phyloP scores from a whole-genome alignment of 2,329 filamentous ascomycete species.

The Colletotrichum graminicola region DNA sequence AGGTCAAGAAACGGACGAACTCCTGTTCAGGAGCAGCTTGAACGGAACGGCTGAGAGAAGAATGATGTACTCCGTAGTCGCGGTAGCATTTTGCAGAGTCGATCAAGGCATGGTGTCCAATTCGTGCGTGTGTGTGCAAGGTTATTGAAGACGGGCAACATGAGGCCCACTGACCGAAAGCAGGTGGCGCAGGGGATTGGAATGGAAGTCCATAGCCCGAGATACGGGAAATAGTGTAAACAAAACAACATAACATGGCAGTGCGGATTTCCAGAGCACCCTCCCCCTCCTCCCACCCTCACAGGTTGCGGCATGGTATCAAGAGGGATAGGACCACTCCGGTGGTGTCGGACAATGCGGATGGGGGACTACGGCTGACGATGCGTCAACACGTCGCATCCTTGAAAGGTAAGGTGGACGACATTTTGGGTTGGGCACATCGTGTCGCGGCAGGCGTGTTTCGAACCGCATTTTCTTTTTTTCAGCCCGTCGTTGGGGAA shows the following conservation, averaged over 20 bases:
- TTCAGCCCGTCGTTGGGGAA: constrained; percentile 8
- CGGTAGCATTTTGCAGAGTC: constrained; percentile 15
- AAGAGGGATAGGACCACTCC: background rate
- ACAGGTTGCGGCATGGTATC: background rate
- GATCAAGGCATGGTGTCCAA: constrained; percentile 15
- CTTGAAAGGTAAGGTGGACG: constrained; percentile 1
- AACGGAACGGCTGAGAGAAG: constrained; percentile 17
- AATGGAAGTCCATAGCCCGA: constrained; percentile 6
- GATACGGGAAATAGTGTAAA: constrained; percentile 13
- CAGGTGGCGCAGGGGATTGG: constrained; percentile 18
- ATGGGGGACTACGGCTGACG: constrained; percentile 3
- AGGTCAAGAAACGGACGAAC: constrained; percentile 25
- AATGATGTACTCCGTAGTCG: constrained; percentile 38
- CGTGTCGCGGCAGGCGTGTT: constrained; percentile 14
- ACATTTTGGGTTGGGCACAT: constrained; percentile 9
- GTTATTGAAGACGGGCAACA: background rate
- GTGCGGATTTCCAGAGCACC: background rate
- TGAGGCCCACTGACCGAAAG: constrained; percentile 29
- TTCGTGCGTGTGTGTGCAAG: background rate
- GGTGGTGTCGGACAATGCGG: background rate
- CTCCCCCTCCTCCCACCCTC: background rate
- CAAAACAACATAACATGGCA: background rate
- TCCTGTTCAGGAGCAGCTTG: constrained; percentile 17
- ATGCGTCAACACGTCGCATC: background rate
- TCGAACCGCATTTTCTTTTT: constrained; percentile 2